These are phyloP conservation scores for Exophiala bonariae DNA, from an alignment of 2,329 filamentous ascomycete species.

Conservation along the genomic window DNA sequence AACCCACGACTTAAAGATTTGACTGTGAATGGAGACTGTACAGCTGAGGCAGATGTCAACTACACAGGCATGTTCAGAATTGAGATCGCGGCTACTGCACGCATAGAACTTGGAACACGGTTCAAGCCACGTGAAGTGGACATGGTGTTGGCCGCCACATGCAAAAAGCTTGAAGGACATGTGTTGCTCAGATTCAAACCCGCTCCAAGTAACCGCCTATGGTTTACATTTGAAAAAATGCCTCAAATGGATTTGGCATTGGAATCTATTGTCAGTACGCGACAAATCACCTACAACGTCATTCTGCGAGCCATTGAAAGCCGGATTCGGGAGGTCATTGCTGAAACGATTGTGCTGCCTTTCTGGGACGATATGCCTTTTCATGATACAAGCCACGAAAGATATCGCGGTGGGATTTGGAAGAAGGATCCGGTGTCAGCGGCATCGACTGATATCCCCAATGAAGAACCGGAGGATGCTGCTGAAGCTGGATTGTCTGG, in stretches of 20 bases:
- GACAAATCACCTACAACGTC: conserved; percentile 91
- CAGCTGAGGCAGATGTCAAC: conserved; percentile 80
- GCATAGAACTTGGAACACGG: conserved; percentile 82
- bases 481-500: conserved; percentile 22
- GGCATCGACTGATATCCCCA: conserved; percentile 30
- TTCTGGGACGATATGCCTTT: conserved; percentile 98
- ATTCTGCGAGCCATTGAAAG: conserved; percentile 93
- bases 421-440: conserved; percentile 37
- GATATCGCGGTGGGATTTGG: conserved; percentile 85
- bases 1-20: conserved; percentile 86
- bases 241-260: conserved; percentile 93
- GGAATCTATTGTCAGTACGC: conserved; percentile 90
- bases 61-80: conserved; percentile 88
- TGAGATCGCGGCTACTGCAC: conserved; percentile 88
- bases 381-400: conserved; percentile 74
- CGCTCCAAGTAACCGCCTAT: conserved; percentile 91
- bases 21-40: conserved; percentile 86
- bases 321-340: conserved; percentile 88
- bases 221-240: conserved; percentile 92
- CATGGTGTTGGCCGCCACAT: conserved; percentile 78
- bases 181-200: conserved; percentile 85
- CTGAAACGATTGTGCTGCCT: conserved; percentile 85
- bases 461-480: conserved; percentile 34
- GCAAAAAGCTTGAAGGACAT: conserved; percentile 85
- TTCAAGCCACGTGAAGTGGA: conserved; percentile 92